These are phyloP conservation scores for Barnettozyma populi DNA, from an alignment of 805 yeast species.

Conservation along the genomic window DNA sequence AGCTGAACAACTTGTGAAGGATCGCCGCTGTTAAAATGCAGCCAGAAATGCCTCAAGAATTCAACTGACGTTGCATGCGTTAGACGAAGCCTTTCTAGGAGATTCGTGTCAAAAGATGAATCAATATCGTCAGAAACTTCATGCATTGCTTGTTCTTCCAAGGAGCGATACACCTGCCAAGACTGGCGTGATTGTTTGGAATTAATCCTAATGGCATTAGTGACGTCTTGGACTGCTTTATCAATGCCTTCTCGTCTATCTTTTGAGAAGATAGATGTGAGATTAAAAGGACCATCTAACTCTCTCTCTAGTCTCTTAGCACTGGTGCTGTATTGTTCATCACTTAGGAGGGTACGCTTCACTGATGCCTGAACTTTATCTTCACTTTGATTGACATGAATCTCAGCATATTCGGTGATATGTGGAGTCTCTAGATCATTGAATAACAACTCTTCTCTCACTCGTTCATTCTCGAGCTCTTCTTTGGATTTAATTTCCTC, in stretches of 20 bases:
- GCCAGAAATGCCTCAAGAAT: constrained; percentile 72
- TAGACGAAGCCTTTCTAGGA: constrained; percentile 47
- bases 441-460: constrained; percentile 41
- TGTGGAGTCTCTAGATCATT: constrained; percentile 46
- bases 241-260: constrained; percentile 31
- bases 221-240: constrained; percentile 40
- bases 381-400: constrained; percentile 23
- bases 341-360: constrained; percentile 15
- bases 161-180: constrained; percentile 30
- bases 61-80: constrained; percentile 72
- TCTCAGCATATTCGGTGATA: constrained; percentile 47
- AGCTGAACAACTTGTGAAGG: constrained; percentile 38
- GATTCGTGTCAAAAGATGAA: constrained; percentile 28
- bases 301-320: constrained; percentile 18
- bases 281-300: constrained; percentile 20
- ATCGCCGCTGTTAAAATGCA: constrained; percentile 48
- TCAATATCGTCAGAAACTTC: constrained; percentile 27
- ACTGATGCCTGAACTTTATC: constrained; percentile 13
- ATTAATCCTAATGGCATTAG: constrained; percentile 44
- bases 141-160: constrained; percentile 22
- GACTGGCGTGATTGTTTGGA: constrained; percentile 48
- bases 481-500: constrained; percentile 30
- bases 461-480: constrained; percentile 31
- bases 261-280: constrained; percentile 24
- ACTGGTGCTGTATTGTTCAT: constrained; percentile 20